These are phyloP conservation scores for Coccinonectria pachysandricola DNA, from an alignment of 2,329 filamentous ascomycete species.

Conservation along the genomic window DNA sequence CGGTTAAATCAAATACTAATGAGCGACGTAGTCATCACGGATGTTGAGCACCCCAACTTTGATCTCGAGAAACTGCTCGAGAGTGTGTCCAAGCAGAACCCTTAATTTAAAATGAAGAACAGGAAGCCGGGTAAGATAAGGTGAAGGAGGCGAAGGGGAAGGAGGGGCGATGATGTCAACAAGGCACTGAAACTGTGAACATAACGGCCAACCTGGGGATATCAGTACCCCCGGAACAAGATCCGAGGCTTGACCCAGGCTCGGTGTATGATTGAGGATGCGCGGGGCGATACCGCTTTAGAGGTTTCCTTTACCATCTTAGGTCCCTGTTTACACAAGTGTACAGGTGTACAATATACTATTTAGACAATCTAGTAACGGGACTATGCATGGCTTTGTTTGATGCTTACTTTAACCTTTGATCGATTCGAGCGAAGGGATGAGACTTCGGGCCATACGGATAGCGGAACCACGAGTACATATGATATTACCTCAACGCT, in stretches of 20 bases:
- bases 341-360: conserved; percentile 46
- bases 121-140: conserved; percentile 11
- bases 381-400: neutral
- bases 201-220: conserved; percentile 14
- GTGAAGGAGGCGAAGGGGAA: conserved; percentile 13
- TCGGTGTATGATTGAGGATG: conserved; percentile 30
- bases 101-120: conserved; percentile 26
- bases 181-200: conserved; percentile 14
- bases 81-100: conserved; percentile 45
- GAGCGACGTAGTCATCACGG: conserved; percentile 26
- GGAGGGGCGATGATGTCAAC: conserved; percentile 17
- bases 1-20: conserved; percentile 13
- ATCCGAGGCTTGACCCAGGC: conserved; percentile 22
- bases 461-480: no score
- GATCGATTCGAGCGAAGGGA: no score
- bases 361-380: conserved; percentile 32
- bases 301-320: conserved; percentile 40
- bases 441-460: no score
- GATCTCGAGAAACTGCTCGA: conserved; percentile 81
- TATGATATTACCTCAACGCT: no score
- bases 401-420: no score
- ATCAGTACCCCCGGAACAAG: conserved; percentile 15
- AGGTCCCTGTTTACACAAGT: conserved; percentile 33
- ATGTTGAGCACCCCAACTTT: conserved; percentile 81
- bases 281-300: conserved; percentile 36